Conservation (phyloP, 306 rosid species). For the Cucurbita ficifolia region DNA sequence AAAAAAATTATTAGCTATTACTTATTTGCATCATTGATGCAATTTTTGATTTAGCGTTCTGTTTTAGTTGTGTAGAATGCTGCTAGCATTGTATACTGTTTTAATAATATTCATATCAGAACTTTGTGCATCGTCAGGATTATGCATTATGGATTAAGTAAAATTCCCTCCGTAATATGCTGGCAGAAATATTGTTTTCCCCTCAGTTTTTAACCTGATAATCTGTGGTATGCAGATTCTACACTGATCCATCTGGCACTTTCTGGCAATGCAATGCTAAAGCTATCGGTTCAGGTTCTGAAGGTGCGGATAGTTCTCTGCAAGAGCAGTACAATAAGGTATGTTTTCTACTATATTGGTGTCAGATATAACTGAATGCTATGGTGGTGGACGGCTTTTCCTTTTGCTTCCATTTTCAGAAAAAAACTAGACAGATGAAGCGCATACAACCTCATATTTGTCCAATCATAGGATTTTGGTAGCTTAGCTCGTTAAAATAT, state of each 20-base stretch:
- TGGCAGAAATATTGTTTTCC: background rate
- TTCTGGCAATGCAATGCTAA: slow-evolving; percentile 99
- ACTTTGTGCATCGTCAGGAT: background rate
- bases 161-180: background rate
- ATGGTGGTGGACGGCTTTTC: background rate
- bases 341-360: background rate
- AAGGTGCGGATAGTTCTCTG: slow-evolving; percentile 97
- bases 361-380: background rate
- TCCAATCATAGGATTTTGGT: background rate
- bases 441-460: background rate
- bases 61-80: background rate
- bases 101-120: background rate
- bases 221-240: slow-evolving; percentile 42
- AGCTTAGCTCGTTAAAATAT: background rate
- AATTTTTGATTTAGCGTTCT: background rate
- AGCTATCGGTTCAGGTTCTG: slow-evolving; percentile 98
- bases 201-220: background rate
- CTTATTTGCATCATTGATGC: background rate
- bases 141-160: background rate
- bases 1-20: background rate
- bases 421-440: background rate
- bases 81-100: background rate
- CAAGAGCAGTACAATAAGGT: slow-evolving; percentile 98
- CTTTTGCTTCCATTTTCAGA: background rate
- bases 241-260: slow-evolving; percentile 97